These are phyloP conservation scores for Aspergillus calidoustus DNA, from an alignment of 2,329 filamentous ascomycete species.

Conservation along the genomic window DNA sequence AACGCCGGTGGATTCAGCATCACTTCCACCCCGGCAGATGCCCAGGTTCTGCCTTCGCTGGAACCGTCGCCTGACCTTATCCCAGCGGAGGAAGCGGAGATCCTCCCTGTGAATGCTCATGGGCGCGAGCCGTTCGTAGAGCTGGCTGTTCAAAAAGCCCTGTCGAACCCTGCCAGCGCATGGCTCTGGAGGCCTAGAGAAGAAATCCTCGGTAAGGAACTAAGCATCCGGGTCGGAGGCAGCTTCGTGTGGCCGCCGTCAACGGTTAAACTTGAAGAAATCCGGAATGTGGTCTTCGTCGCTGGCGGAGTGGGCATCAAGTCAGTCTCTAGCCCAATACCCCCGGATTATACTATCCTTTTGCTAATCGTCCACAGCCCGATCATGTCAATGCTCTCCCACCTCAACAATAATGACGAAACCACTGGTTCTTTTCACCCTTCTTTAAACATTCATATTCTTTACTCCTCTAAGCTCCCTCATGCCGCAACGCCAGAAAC, in stretches of 20 bases:
- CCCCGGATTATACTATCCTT: background rate
- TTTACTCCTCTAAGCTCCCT: constrained; percentile 64
- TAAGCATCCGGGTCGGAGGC: constrained; percentile 76
- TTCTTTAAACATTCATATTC: constrained; percentile 56
- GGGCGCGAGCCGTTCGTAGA: constrained; percentile 65
- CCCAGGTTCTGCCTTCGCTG: constrained; percentile 41
- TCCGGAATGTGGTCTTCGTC: constrained; percentile 71
- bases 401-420: constrained; percentile 53
- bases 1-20: constrained; percentile 88
- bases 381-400: constrained; percentile 72
- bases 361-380: constrained; percentile 54
- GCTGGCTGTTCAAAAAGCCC: constrained; percentile 75
- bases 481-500: constrained; percentile 19
- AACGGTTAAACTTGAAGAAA: constrained; percentile 45
- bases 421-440: constrained; percentile 33
- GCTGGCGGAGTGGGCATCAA: constrained; percentile 86
- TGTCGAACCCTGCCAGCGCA: constrained; percentile 71
- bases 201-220: constrained; percentile 61
- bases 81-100: constrained; percentile 26
- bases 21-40: constrained; percentile 71
- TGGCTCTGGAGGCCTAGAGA: constrained; percentile 71
- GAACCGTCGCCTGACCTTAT: constrained; percentile 24
- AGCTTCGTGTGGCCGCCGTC: constrained; percentile 76
- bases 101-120: constrained; percentile 27
- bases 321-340: constrained; percentile 44